phyloP scores from a whole-genome alignment of 176 grass and related monocot genomes.

The Eleusine indica region DNA sequence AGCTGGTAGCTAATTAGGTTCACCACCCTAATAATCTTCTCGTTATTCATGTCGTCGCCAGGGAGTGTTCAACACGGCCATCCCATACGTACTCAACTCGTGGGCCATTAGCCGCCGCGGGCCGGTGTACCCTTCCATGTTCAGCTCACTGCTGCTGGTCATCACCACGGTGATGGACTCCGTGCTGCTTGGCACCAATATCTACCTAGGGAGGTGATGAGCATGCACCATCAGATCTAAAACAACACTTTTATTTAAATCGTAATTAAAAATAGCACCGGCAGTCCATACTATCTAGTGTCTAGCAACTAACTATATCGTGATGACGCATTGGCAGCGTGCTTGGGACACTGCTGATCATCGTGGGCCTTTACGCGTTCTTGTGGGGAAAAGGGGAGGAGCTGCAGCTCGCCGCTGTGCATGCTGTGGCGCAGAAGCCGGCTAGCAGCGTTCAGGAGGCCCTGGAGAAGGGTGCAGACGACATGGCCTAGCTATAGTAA shows the following conservation, averaged over 20 bases:
- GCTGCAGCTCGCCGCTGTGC: neutral
- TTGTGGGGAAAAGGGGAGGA: slow-evolving; percentile 45
- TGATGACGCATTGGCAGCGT: neutral
- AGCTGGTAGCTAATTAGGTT: too few species aligned
- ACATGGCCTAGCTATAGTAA: too few species aligned
- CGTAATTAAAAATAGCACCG: too few species aligned
- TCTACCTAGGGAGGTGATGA: slow-evolving; percentile 41
- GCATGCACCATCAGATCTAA: neutral
- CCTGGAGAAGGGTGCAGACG: too few species aligned
- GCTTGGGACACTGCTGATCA: slow-evolving; percentile 27
- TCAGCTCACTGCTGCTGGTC: slow-evolving; percentile 47
- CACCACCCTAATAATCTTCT: too few species aligned
- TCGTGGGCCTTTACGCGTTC: slow-evolving; percentile 37
- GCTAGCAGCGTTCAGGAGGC: too few species aligned
- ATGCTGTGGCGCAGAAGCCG: too few species aligned
- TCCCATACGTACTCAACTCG: slow-evolving; percentile 34
- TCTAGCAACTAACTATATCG: too few species aligned
- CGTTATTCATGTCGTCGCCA: neutral
- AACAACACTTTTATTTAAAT: too few species aligned
- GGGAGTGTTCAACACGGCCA: slow-evolving; percentile 42
- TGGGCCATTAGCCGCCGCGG: slow-evolving; percentile 37
- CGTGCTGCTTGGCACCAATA: slow-evolving; percentile 5
- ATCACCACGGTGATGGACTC: slow-evolving; percentile 23
- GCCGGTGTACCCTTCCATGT: slow-evolving; percentile 49
- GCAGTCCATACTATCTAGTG: neutral